Base-by-base conservation (phyloP, 108 stramenopile species). In the Nitzschia sp. region DNA sequence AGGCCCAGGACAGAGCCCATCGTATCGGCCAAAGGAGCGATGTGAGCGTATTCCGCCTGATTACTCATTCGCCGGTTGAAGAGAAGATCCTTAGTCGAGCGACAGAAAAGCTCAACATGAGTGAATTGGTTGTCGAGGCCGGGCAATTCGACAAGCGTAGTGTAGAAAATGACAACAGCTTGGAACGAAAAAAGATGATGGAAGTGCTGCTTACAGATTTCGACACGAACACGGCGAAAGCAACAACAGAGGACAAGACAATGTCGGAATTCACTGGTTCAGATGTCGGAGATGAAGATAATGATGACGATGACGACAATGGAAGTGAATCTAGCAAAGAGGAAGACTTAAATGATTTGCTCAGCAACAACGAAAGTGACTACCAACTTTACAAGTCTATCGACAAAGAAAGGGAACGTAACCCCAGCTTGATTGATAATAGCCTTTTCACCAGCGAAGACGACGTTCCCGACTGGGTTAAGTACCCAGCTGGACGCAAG, bases 1-100 rank as follows among this genome's bases (percentile, higher is more conserved):
- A 99, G 77, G 97, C 97, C 4, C 96, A 96, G 69, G 98, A 97
- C 74, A 81, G 98, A 41, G 97, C 96, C 25, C 97, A 99, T 81
- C 91, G 98, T 27, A 97, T 98, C 53, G 98, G 98, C 3, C 98
- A 99, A 68, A 66, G 81, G 13, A 84, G 79, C 23, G 82, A 87
- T 58, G 97, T 97, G 9, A 77, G 93, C 55, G 96, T 98, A 11
- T 97, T 96, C 66, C 93, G 98, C 3, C 61, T 98, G 22, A 73
- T 96, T 11, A 96, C 98, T 32, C 78, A 93, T 46, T 92, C 91
- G 26, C 92, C 95, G 4, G 95, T 98, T 1, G 97, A 98, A 68
- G 96, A 96, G 68, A 87, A 92, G 72, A 97, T 98, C 50, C 62
- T 96, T 27, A 77, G 82, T 47, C 88, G 97, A 59, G 96, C 96